Base-by-base conservation (phyloP, 352 stramenopile genomes). In the Phytophthora ramorum region DNA sequence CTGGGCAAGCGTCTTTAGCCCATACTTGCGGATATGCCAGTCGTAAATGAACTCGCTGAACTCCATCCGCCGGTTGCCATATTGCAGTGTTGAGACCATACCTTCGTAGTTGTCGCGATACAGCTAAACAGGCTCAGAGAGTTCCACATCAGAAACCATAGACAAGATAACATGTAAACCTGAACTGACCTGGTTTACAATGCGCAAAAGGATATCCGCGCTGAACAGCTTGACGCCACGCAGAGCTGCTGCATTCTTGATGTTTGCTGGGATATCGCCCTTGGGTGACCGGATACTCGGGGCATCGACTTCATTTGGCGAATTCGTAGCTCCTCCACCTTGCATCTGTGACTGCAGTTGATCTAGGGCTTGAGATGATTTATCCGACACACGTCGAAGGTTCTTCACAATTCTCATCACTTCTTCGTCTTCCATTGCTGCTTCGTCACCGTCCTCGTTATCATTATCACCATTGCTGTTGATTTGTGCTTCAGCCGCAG, bases 41-140 rank as follows among this genome's bases (percentile, higher is more conserved):
- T 93, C 85, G 63, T 92, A 92, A 48, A 94, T 79, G 54, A 92
- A 94, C 63, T 94, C 83, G 54, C 83, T 91, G 58, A 92, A 93
- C 40, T 87, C 80, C 74, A 91, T 94, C 24, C 83, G 81, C 3
- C 83, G 76, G 59, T 66, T 83, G 30, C 83, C 85, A 56, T 94
- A 91, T 62, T 94, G 84, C n/a, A 89, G 70, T 43, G 76, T 82
- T 26, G 79, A 61, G 9, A 87, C 58, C 66, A 85, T 86, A 19
- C 73, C 66, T 64, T 92, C 83, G 59, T 89, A 91, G 59, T 83
- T 79, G 43, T 94, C 85, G 9, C 81, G 83, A 63, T 92, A 94
- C 30, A 93, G 77, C 75, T 90, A 57, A 26, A 40, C 24, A 45
- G 16, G 0, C 16, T 45, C 8, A 7, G 12, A 24, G 13, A 20